Evolutionary conservation across 805 yeast genomes (phyloP), one percentile per base, ranked within the genome.

Genomic region (Candida pseudofarinosa): DNA sequence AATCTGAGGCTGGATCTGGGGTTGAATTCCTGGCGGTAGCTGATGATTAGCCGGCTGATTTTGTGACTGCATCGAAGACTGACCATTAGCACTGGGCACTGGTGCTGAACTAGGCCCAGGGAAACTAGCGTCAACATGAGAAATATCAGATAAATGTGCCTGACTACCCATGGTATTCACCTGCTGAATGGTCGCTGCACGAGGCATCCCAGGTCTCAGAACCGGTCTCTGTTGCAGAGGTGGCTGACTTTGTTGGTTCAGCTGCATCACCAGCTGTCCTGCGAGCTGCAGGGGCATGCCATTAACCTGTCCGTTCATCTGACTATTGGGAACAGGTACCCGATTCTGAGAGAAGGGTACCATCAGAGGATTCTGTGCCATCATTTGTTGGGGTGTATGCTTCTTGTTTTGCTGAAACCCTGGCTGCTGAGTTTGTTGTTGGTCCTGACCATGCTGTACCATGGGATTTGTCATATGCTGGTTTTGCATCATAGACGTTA

Each of bases 1-100:
- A n/a, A 16, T 48, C 32, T 42, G 49, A 12, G 43, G 52, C 20
- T 45, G 53, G 17, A 40, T 38, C 15, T 39, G 56, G n/a, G 49
- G 51, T 35, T 46, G 57, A 14, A 42, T 52, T 37, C 48, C 54
- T 40, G 45, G 58, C 33, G 47, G 61, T 14, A 39, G 41, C 10
- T 48, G 44, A 56, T n/a, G 47, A 49, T 10, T 4, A 59, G 43
- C 39, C 51, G 61, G 4, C 51, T 53, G 56, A 62, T 54, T 35
- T 59, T 67, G 1, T 67, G 67, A 1, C 67, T 63, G 33, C 56
- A 65, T 4, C 54, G 56, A 26, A 55, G 60, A 4, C 2, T 51
- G 44, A 13, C 41, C 43, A 4, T 20, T 37, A 17, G 39, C 23
- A 10, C 41, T 33, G 10, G 62, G 60, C 20, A 56, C 37, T 3